Base-by-base conservation (phyloP, 805 yeast species). In the Candida patagonica region DNA sequence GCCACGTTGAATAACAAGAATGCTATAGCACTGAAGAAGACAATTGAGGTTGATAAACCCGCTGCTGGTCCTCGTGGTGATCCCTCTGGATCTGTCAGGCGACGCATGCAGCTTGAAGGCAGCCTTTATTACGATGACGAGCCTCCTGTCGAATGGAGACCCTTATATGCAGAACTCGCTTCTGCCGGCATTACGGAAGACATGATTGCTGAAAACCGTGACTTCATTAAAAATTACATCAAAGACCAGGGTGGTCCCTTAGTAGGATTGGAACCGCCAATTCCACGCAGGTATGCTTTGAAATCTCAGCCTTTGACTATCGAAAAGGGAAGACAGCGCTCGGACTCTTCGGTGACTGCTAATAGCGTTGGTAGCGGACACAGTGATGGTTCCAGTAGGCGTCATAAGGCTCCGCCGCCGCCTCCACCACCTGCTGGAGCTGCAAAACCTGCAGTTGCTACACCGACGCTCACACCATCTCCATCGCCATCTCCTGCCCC, bases 71-170 rank as follows among this genome's bases (percentile, higher is more conserved):
- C 83, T 15, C 60, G 89, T 38, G 89, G 89, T 22, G 83, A 76
- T 44, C 67, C 59, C 8, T 40, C 51, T 5, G 59, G 60, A 6
- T 39, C 51, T 12, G 48, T 53, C 24, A 50, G 62, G 2, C 50
- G 61, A 12, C 45, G 63, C 20, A 46, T 43, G 26, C 55, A 54
- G 29, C 44, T 55, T 31, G 53, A 53, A 38, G 50, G 51, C 10
- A 60, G 60, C 3, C 61, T 77, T 6, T 84, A 80, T 56, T 83
- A 83, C 54, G 92, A 83, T 55, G 85, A 70, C 48, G 70, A 70
- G 42, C 94, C 94, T 0, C 94, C 94, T 1, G 77, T 79, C 4
- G 94, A 84, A 56, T 85, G 94, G 95, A 61, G 88, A 37, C 66
- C 78, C 1, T 67, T 85, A 42, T 83, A 85, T 48, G 62, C 71